These are phyloP conservation scores for Pestalotiopsis fici DNA, from an alignment of 2,329 filamentous ascomycete species.

Conservation along the genomic window DNA sequence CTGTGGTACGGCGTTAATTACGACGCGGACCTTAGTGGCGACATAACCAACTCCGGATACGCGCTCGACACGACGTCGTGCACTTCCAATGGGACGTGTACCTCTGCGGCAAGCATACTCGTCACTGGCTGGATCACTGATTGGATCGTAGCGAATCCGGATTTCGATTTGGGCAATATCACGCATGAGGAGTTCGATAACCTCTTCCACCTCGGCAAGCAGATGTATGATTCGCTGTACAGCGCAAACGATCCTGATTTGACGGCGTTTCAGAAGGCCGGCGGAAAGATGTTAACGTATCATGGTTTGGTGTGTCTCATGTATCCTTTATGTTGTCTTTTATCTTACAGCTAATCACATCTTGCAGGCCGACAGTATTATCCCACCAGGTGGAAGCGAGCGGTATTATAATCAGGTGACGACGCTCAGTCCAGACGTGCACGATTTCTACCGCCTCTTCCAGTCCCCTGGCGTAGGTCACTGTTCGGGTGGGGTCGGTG, in stretches of 20 bases:
- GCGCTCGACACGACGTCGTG: background rate
- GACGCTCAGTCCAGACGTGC: background rate
- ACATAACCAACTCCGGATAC: background rate
- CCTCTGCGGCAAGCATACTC: background rate
- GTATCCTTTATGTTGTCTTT: background rate
- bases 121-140: background rate
- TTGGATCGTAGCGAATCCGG: background rate
- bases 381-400: background rate
- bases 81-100: background rate
- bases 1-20: background rate
- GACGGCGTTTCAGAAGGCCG: background rate
- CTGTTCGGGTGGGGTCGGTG: background rate
- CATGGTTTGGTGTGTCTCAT: background rate
- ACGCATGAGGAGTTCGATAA: background rate
- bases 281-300: background rate
- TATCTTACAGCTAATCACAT: background rate
- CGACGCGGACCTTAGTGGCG: background rate
- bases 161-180: background rate
- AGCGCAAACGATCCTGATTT: background rate
- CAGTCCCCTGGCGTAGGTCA: background rate
- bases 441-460: slow-evolving; percentile 5
- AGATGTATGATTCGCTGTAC: background rate
- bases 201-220: background rate
- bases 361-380: background rate
- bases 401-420: background rate